phyloP scores from a whole-genome alignment of 78 protist genomes.

The Ministeria vibrans region DNA sequence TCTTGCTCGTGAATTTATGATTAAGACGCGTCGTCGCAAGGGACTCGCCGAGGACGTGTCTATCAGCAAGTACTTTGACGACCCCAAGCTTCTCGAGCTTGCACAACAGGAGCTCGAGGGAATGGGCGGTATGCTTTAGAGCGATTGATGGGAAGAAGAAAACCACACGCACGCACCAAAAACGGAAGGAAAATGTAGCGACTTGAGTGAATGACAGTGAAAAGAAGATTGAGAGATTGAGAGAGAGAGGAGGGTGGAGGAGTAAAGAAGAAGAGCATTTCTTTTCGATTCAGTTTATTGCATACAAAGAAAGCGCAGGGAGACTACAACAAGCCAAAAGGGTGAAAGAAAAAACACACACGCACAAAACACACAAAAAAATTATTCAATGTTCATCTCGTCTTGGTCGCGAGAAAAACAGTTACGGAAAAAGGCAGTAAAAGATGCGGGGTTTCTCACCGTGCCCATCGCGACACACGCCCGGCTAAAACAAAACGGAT shows the following conservation, averaged over 20 bases:
- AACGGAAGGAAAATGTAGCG: background rate
- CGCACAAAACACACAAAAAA: no score
- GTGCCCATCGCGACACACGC: no score
- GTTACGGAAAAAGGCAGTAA: no score
- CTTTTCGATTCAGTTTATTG: no score
- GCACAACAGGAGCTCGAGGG: constrained; percentile 48
- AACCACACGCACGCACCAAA: background rate
- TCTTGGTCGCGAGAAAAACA: no score
- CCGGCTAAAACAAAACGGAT: no score
- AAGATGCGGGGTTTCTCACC: no score
- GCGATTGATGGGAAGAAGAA: background rate
- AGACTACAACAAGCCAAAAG: background rate
- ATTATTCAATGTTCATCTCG: no score
- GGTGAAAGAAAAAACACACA: background rate
- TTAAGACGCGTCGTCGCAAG: constrained; percentile 98
- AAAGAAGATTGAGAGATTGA: background rate
- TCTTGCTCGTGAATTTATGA: constrained; percentile 98
- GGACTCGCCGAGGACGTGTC: constrained; percentile 71
- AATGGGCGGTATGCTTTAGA: background rate
- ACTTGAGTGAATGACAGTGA: background rate
- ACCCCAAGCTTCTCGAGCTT: constrained; percentile 69
- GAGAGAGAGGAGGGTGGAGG: background rate
- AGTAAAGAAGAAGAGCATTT: background rate
- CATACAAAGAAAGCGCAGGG: background rate
- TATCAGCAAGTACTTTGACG: constrained; percentile 67